phyloP scores from a whole-genome alignment of 169 alveolate genomes.

The Babesia divergens region DNA sequence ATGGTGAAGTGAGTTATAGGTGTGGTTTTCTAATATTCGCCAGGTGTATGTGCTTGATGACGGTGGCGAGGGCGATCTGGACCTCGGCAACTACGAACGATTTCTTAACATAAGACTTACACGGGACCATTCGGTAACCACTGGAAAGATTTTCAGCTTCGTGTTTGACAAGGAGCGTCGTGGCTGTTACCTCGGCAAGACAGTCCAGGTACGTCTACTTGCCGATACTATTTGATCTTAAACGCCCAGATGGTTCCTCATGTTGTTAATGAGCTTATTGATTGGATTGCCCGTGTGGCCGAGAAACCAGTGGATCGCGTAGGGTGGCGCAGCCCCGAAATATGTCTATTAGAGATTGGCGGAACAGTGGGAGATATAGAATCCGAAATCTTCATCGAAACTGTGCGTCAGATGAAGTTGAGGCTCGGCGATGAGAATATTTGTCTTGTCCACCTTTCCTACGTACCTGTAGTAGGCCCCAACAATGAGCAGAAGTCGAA shows the following conservation, averaged over 20 bases:
- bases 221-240: slow-evolving; percentile 27
- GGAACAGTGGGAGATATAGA: slow-evolving; percentile 97
- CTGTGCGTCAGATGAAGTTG: slow-evolving; percentile 85
- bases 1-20: slow-evolving; percentile 88
- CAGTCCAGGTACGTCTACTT: slow-evolving; percentile 85
- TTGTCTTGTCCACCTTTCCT: slow-evolving; percentile 83
- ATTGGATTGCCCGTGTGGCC: slow-evolving; percentile 84
- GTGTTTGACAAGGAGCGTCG: slow-evolving; percentile 89
- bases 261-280: slow-evolving; percentile 74
- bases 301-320: slow-evolving; percentile 64
- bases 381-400: slow-evolving; percentile 90
- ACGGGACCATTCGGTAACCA: slow-evolving; percentile 86
- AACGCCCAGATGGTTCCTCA: slow-evolving; percentile 82
- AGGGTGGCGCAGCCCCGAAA: slow-evolving; percentile 79
- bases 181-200: slow-evolving; percentile 94
- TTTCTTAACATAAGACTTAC: slow-evolving; percentile 85
- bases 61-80: slow-evolving; percentile 97
- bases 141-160: slow-evolving; percentile 92
- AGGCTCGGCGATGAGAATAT: slow-evolving; percentile 82
- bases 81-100: slow-evolving; percentile 97
- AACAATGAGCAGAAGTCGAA: slow-evolving; percentile 90
- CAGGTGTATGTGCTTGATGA: slow-evolving; percentile 88
- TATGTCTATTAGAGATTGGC: slow-evolving; percentile 94
- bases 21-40: neutral
- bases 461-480: slow-evolving; percentile 81